A percentile compares a stretch with the other conserved stretches of the same genome.
Evolutionary conservation across 1,284 basidiomycete species (phyloP).

Genomic region (Sporisorium reilianum): DNA sequence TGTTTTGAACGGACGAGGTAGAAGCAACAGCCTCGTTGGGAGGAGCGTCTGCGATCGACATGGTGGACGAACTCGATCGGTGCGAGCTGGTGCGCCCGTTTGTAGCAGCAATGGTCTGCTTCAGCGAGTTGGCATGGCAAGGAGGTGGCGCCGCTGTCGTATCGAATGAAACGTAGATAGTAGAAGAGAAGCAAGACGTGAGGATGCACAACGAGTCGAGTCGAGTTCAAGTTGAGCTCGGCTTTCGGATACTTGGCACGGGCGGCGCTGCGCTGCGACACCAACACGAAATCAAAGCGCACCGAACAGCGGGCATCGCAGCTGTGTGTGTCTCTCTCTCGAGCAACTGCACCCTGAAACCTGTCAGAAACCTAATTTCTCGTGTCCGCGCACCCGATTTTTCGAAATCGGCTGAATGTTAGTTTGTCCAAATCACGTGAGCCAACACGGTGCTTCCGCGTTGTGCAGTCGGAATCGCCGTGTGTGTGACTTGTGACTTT

Average conservation of each 20-base stretch:
- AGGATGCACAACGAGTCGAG: no score
- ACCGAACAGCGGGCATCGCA: not conserved
- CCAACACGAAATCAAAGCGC: not conserved
- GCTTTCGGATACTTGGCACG: not conserved
- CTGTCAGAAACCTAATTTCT: constrained; percentile 1
- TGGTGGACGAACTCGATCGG: not conserved
- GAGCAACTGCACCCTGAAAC: not conserved
- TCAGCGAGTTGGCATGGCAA: constrained; percentile 1
- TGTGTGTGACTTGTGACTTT: constrained; percentile 3
- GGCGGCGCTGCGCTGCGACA: not conserved
- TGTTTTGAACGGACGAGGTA: constrained; percentile 1
- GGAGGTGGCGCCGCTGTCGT: no score
- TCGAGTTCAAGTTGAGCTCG: no score
- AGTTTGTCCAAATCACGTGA: constrained; percentile 34
- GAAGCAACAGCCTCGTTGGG: constrained; percentile 6
- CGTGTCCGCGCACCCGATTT: no score
- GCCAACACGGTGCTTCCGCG: constrained; percentile 38
- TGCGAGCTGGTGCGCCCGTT: constrained; percentile 3
- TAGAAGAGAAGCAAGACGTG: not conserved
- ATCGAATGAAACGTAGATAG: not conserved
- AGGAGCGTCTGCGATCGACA: constrained; percentile 28
- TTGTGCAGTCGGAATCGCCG: constrained; percentile 8
- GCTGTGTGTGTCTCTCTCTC: not conserved
- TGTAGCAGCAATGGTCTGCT: not conserved
- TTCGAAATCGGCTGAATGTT: no score